Evolutionary conservation across 169 alveolate species (phyloP).

Genomic region (Plasmodium ovale): DNA sequence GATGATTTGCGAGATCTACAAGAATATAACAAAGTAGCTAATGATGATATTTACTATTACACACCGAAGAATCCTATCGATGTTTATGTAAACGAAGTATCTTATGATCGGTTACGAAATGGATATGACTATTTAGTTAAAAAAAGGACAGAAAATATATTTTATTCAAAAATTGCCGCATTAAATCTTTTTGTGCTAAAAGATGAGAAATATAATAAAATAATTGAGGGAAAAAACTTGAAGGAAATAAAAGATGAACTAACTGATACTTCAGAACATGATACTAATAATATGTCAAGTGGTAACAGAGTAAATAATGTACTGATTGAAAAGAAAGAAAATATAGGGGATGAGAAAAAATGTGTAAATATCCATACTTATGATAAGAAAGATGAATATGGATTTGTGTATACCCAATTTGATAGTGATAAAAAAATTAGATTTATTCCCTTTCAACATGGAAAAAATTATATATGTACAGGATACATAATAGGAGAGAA

Average conservation of each 20-base stretch:
- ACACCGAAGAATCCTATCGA: conserved; percentile 29
- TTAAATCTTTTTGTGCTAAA: conserved; percentile 37
- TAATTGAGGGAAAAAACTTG: conserved; percentile 8
- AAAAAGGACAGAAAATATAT: conserved; percentile 47
- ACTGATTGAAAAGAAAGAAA: background rate
- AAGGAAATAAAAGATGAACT: conserved; percentile 8
- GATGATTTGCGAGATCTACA: conserved; percentile 71
- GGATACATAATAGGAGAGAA: conserved; percentile 70
- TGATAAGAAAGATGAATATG: conserved; percentile 62
- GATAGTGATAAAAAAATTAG: conserved; percentile 50
- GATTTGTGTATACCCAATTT: conserved; percentile 43
- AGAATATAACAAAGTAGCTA: conserved; percentile 24
- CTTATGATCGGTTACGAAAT: conserved; percentile 41
- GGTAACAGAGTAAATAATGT: background rate
- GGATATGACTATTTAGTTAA: conserved; percentile 54
- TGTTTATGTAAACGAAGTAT: conserved; percentile 37
- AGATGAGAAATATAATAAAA: conserved; percentile 44
- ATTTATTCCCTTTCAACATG: conserved; percentile 71
- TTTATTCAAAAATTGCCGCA: conserved; percentile 67
- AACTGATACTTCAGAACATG: background rate
- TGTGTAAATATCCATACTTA: conserved; percentile 61
- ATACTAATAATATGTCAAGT: conserved; percentile 4
- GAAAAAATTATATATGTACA: conserved; percentile 43
- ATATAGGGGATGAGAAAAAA: conserved; percentile 5
- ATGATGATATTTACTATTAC: conserved; percentile 39